phyloP scores from a whole-genome alignment of 441 rosid genomes.

The Corymbia citriodora region DNA sequence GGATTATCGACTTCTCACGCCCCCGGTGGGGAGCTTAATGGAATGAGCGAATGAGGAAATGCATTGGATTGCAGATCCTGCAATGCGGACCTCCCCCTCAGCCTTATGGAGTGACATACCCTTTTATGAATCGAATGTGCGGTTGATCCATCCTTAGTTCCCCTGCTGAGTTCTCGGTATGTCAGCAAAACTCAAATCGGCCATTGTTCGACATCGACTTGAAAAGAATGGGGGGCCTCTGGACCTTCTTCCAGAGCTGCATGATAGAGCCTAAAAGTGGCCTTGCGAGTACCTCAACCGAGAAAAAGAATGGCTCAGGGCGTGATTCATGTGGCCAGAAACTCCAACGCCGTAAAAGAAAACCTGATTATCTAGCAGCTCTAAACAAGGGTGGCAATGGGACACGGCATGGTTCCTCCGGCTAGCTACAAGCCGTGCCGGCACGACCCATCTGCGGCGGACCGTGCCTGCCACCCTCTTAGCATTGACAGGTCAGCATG shows the following conservation, averaged over 20 bases:
- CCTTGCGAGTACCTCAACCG: neutral
- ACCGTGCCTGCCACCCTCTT: neutral
- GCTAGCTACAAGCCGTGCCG: neutral
- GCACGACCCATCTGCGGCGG: neutral
- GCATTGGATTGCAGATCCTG: neutral
- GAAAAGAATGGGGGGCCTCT: neutral
- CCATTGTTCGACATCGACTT: neutral
- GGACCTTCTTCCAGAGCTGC: neutral
- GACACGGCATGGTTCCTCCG: neutral
- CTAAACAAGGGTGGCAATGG: neutral
- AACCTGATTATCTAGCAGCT: neutral
- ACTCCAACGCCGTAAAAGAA: rapidly evolving
- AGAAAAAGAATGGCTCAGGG: neutral
- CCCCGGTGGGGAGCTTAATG: neutral
- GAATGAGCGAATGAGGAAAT: neutral
- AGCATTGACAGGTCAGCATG: neutral
- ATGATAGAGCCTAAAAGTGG: neutral
- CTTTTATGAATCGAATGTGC: neutral
- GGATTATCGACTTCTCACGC: neutral
- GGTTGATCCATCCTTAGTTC: neutral
- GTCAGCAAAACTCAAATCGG: neutral
- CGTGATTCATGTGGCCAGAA: neutral
- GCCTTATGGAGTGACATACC: neutral
- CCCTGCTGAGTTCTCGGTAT: neutral
- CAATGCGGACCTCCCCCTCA: neutral